Conservation (phyloP, 2,329 filamentous ascomycete genomes). For the Verticillium zaregamsianum region DNA sequence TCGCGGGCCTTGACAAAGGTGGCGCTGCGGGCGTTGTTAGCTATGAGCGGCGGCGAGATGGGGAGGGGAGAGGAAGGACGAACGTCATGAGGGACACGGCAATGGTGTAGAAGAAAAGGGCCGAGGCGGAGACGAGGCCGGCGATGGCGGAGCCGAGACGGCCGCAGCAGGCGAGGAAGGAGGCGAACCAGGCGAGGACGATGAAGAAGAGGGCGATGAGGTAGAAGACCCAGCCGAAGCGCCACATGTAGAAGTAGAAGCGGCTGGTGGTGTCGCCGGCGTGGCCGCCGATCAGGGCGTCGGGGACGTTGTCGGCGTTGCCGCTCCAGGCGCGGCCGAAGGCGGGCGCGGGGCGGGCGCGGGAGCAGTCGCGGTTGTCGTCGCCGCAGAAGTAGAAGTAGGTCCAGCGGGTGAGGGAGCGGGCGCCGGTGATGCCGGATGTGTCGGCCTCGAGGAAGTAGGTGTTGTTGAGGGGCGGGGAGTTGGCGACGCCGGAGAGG, state of each 20-base stretch:
- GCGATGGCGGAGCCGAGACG: constrained; percentile 67
- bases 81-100: constrained; percentile 75
- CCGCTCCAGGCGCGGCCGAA: constrained; percentile 67
- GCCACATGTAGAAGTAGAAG: constrained; percentile 76
- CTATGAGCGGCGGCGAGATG: neutral
- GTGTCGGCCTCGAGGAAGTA: constrained; percentile 87
- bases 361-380: constrained; percentile 60
- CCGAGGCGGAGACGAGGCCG: constrained; percentile 50
- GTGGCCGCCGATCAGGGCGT: constrained; percentile 43
- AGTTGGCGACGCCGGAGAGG: constrained; percentile 46
- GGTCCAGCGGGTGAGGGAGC: constrained; percentile 74
- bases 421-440: constrained; percentile 63
- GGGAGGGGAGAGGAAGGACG: neutral
- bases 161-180: constrained; percentile 66
- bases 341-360: constrained; percentile 58
- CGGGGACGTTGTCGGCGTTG: constrained; percentile 38
- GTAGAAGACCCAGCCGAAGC: constrained; percentile 91
- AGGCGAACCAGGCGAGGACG: constrained; percentile 60
- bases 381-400: constrained; percentile 80
- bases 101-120: constrained; percentile 66
- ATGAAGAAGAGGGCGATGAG: constrained; percentile 80
- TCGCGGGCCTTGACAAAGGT: constrained; percentile 67
- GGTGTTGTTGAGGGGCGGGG: constrained; percentile 62
- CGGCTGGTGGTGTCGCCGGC: constrained; percentile 50
- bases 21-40: constrained; percentile 28